phyloP scores from a whole-genome alignment of 2,329 filamentous ascomycete genomes.

The Colletotrichum shisoi region DNA sequence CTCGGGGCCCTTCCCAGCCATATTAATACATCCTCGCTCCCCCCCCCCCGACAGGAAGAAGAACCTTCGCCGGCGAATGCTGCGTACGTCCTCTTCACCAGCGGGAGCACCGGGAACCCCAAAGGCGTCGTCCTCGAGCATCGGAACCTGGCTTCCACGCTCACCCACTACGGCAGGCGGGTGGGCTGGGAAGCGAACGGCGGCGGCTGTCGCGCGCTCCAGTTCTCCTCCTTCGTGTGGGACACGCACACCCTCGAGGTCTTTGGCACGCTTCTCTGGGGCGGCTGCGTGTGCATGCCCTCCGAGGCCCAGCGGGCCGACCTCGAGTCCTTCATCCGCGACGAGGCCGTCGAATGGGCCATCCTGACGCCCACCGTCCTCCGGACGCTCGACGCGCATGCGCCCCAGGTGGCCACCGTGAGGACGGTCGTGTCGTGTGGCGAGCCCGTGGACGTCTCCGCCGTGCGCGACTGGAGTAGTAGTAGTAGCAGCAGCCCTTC shows the following conservation, averaged over 20 bases:
- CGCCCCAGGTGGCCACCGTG: neutral
- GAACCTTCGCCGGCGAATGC: neutral
- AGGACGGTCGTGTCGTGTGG: neutral
- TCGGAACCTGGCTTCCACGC: constrained; percentile 6
- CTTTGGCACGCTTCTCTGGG: constrained; percentile 8
- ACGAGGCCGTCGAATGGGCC: neutral
- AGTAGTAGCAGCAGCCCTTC: no score
- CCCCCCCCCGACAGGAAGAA: neutral
- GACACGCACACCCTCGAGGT: constrained; percentile 2
- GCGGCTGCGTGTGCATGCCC: constrained; percentile 4
- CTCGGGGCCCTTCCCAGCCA: neutral
- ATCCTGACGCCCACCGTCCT: constrained; percentile 7
- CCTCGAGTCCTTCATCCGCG: neutral
- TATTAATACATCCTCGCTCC: neutral
- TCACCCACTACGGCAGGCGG: constrained; percentile 1
- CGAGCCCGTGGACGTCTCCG: neutral
- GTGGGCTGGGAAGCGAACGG: neutral
- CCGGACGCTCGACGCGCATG: constrained; percentile 3
- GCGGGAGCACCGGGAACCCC: constrained; percentile 1
- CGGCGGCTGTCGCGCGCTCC: constrained; percentile 3
- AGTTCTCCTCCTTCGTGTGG: constrained; percentile 6
- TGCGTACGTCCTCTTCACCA: constrained; percentile 6
- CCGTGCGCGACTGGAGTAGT: neutral
- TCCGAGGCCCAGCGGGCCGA: constrained; percentile 8
- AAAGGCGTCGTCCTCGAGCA: constrained; percentile 15